Conservation (phyloP, 805 yeast genomes). For the Blastobotrys robertii region DNA sequence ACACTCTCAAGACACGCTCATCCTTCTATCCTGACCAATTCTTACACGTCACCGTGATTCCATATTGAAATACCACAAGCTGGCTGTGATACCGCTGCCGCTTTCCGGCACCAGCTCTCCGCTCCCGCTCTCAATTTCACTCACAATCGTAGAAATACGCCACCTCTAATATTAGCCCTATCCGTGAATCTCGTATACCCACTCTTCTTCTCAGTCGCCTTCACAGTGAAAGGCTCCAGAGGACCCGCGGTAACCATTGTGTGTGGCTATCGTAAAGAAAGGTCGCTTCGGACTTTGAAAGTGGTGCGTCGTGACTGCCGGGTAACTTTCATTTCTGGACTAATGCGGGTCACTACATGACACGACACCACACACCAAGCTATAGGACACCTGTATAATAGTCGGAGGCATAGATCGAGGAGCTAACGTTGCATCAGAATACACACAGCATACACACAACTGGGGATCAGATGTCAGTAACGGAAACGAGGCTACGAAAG, state of each 20-base stretch:
- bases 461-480: too few species aligned
- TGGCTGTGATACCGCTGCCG: too few species aligned
- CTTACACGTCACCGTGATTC: too few species aligned
- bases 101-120: slow-evolving; percentile 5
- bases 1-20: too few species aligned
- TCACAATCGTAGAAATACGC: slow-evolving; percentile 67
- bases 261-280: background rate
- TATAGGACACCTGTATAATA: background rate
- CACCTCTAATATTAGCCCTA: slow-evolving; percentile 32
- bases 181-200: slow-evolving; percentile 15
- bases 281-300: too few species aligned
- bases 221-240: slow-evolving; percentile 51
- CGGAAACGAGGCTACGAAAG: background rate
- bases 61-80: too few species aligned
- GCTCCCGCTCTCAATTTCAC: slow-evolving; percentile 8
- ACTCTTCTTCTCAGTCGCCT: slow-evolving; percentile 43
- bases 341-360: background rate
- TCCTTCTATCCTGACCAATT: too few species aligned
- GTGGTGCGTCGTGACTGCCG: too few species aligned
- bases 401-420: background rate
- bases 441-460: too few species aligned
- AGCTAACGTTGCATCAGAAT: background rate
- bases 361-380: background rate
- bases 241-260: slow-evolving; percentile 28
- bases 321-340: too few species aligned